Conservation (phyloP, 805 yeast species). For the Wickerhamiella domercqiae region DNA sequence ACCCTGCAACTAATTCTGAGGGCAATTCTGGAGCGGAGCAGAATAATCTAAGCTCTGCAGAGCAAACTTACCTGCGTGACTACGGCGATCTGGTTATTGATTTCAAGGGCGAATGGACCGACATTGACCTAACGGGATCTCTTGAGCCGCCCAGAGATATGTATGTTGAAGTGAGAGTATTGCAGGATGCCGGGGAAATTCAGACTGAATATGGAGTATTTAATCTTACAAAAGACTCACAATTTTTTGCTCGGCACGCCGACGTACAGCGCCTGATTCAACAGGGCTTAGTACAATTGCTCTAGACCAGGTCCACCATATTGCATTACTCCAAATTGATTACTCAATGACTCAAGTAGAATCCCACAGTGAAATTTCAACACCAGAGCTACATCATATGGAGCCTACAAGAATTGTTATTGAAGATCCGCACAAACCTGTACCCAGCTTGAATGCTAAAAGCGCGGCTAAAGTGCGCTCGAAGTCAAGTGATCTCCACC, state of each 20-base stretch:
- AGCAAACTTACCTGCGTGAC: slow-evolving; percentile 58
- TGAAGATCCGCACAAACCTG: slow-evolving; percentile 23
- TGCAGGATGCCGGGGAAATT: slow-evolving; percentile 90
- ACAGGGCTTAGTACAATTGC: slow-evolving; percentile 79
- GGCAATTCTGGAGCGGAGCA: slow-evolving; percentile 17
- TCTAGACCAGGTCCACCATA: too few species aligned
- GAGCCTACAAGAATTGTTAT: too few species aligned
- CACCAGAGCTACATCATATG: too few species aligned
- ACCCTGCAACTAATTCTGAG: slow-evolving; percentile 2
- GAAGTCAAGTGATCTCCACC: slow-evolving; percentile 19
- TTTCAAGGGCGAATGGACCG: slow-evolving; percentile 65
- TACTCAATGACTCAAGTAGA: too few species aligned
- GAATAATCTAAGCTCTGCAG: slow-evolving; percentile 52
- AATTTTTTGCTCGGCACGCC: slow-evolving; percentile 81
- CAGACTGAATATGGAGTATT: slow-evolving; percentile 93
- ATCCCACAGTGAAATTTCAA: too few species aligned
- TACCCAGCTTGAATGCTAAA: slow-evolving; percentile 25
- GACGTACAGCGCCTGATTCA: slow-evolving; percentile 90
- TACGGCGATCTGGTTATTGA: slow-evolving; percentile 60
- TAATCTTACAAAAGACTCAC: slow-evolving; percentile 82
- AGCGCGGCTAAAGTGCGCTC: slow-evolving; percentile 27
- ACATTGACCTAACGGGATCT: slow-evolving; percentile 77
- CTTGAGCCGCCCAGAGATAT: slow-evolving; percentile 81
- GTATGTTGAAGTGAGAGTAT: slow-evolving; percentile 83
- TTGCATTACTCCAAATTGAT: too few species aligned